Percentiles rank a stretch among this genome's conserved stretches.
phyloP scores from a whole-genome alignment of 2,329 filamentous ascomycete genomes.

The Talaromyces sp. region DNA sequence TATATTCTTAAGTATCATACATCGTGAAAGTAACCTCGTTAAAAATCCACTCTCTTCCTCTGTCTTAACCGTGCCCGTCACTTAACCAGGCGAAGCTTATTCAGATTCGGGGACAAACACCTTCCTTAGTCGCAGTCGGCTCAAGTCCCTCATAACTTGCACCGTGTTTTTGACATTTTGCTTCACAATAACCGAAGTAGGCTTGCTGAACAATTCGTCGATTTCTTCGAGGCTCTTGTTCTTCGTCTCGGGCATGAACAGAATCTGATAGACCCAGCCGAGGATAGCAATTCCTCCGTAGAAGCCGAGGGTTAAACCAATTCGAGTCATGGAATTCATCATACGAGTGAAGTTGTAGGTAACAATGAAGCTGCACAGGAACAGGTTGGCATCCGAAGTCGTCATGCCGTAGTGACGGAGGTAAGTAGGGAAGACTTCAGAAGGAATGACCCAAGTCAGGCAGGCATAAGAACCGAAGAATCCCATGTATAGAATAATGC shows the following conservation, averaged over 20 bases:
- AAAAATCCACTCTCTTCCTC: neutral
- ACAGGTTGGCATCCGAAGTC: constrained; percentile 61
- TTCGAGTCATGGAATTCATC: constrained; percentile 61
- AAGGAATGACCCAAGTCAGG: constrained; percentile 61
- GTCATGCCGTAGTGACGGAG: constrained; percentile 70
- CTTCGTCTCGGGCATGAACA: constrained; percentile 74
- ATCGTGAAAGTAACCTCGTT: neutral
- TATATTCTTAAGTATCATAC: neutral
- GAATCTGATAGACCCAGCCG: constrained; percentile 65
- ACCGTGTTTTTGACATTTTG: constrained; percentile 49
- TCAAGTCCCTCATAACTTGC: constrained; percentile 41
- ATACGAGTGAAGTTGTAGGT: constrained; percentile 71
- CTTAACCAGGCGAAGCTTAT: neutral
- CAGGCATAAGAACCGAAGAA: constrained; percentile 65
- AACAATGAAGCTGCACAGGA: constrained; percentile 66
- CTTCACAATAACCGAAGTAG: constrained; percentile 57
- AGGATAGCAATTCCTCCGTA: constrained; percentile 68
- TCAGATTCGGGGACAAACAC: constrained; percentile 36
- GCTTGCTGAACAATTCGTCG: constrained; percentile 60
- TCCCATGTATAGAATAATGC: constrained; percentile 56
- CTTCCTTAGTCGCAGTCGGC: constrained; percentile 41
- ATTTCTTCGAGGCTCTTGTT: constrained; percentile 66
- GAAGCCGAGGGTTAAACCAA: constrained; percentile 63
- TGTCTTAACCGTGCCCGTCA: neutral
- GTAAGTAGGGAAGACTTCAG: constrained; percentile 68